These are phyloP conservation scores for Ilyonectria robusta DNA, from an alignment of 2,329 filamentous ascomycete species.

Conservation along the genomic window DNA sequence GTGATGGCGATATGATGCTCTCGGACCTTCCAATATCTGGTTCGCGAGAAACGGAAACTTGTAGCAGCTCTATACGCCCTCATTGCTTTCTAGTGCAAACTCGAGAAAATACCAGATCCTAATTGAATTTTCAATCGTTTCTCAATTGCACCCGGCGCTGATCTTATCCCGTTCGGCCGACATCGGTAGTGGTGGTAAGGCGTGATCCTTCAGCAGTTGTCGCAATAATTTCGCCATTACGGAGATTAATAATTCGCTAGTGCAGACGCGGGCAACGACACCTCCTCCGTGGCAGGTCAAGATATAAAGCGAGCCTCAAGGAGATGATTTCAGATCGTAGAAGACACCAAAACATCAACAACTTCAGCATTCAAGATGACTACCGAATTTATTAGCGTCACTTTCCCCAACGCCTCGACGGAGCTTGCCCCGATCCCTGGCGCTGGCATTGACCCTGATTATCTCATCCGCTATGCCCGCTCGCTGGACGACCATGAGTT, in stretches of 20 bases:
- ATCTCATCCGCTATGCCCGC: slow-evolving; percentile 68
- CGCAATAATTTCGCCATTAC: slow-evolving; percentile 47
- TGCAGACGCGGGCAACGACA: slow-evolving; percentile 8
- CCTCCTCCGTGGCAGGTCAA: background rate
- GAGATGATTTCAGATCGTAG: background rate
- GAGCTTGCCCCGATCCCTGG: slow-evolving; percentile 68
- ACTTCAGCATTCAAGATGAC: slow-evolving; percentile 44
- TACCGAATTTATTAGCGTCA: slow-evolving; percentile 71
- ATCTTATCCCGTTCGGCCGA: slow-evolving; percentile 37
- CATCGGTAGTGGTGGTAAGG: slow-evolving; percentile 43
- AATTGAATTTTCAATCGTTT: slow-evolving; percentile 1
- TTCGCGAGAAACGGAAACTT: background rate
- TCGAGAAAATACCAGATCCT: too few species aligned
- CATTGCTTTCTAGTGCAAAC: background rate
- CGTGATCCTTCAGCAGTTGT: slow-evolving; percentile 44
- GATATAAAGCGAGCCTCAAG: slow-evolving; percentile 31
- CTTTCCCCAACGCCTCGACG: slow-evolving; percentile 70
- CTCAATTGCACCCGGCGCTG: background rate
- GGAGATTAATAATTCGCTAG: slow-evolving; percentile 43
- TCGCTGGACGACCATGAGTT: slow-evolving; percentile 72
- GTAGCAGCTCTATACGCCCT: background rate
- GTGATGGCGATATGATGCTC: too few species aligned
- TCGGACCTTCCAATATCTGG: background rate
- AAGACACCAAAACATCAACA: slow-evolving; percentile 4
- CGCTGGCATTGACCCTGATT: slow-evolving; percentile 68